phyloP scores from a whole-genome alignment of 352 stramenopile genomes.

The Phytopythium helicoides region DNA sequence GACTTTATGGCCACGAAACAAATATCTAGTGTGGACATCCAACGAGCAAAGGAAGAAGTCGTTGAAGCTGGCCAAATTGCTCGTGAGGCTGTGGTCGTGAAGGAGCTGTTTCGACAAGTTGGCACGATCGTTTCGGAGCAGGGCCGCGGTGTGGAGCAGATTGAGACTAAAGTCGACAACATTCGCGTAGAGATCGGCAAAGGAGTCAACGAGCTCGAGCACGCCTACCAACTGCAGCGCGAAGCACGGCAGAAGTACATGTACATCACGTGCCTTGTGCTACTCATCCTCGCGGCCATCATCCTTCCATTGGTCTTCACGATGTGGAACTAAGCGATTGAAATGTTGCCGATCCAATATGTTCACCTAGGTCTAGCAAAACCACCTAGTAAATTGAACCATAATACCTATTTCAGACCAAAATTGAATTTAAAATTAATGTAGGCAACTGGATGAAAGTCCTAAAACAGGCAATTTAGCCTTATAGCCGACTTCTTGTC shows the following conservation, averaged over 20 bases:
- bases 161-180: slow-evolving; percentile 67
- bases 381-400: no score
- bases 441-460: not conserved
- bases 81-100: slow-evolving; percentile 59
- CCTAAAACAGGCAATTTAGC: slow-evolving; percentile 12
- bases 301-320: slow-evolving; percentile 51
- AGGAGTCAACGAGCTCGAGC: slow-evolving; percentile 64
- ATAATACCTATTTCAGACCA: no score
- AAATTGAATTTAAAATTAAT: no score
- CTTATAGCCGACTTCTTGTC: not conserved
- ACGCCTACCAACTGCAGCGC: slow-evolving; percentile 54
- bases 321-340: slow-evolving; percentile 7
- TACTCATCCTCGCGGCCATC: slow-evolving; percentile 40
- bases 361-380: no score
- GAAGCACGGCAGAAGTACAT: slow-evolving; percentile 69
- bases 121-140: slow-evolving; percentile 60
- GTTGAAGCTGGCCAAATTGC: slow-evolving; percentile 61
- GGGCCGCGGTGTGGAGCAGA: slow-evolving; percentile 66
- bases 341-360: no score
- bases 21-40: slow-evolving; percentile 62
- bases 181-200: slow-evolving; percentile 73
- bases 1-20: slow-evolving; percentile 53
- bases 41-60: slow-evolving; percentile 78
- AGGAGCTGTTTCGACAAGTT: slow-evolving; percentile 68
- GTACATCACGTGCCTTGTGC: slow-evolving; percentile 30